Evolutionary conservation across 768 basidiomycete species (phyloP).

Genomic region (Porphyrellus cyaneotinctus): DNA sequence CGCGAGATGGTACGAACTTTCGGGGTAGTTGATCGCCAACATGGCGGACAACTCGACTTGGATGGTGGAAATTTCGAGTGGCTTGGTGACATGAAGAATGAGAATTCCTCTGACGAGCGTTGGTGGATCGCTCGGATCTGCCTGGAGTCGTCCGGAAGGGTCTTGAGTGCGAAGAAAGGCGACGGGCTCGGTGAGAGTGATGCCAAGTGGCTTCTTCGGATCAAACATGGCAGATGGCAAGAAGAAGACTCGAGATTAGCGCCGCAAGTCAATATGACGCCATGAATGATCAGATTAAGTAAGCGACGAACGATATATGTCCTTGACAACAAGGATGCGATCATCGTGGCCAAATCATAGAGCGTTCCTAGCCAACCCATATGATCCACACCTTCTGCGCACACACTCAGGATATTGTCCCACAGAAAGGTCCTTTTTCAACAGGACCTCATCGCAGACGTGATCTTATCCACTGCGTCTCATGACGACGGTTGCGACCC

Average conservation of each 20-base stretch:
- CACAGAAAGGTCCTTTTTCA: background rate
- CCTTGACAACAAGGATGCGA: background rate
- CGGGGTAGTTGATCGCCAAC: conserved; percentile 71
- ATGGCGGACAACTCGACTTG: conserved; percentile 74
- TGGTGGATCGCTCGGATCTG: conserved; percentile 46
- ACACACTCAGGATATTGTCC: too few relatives aligned
- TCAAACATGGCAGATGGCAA: conserved; percentile 14
- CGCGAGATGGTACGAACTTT: conserved; percentile 53
- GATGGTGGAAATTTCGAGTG: conserved; percentile 82
- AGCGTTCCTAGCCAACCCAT: background rate
- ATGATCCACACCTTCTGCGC: background rate
- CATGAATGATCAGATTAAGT: too few relatives aligned
- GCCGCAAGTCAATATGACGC: too few relatives aligned
- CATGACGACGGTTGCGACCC: conserved; percentile 13
- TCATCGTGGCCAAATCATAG: background rate
- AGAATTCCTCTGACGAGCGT: conserved; percentile 65
- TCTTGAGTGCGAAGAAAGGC: conserved; percentile 65
- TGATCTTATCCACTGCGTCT: background rate
- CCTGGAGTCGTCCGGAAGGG: conserved; percentile 34
- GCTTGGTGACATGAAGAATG: conserved; percentile 62
- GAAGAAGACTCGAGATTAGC: too few relatives aligned
- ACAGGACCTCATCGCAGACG: background rate
- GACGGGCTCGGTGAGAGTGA: conserved; percentile 70
- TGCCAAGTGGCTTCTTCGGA: conserved; percentile 42
- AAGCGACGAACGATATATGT: too few relatives aligned